These are phyloP conservation scores for Diaporthe sp. DNA, from an alignment of 2,329 filamentous ascomycete species.

Conservation along the genomic window DNA sequence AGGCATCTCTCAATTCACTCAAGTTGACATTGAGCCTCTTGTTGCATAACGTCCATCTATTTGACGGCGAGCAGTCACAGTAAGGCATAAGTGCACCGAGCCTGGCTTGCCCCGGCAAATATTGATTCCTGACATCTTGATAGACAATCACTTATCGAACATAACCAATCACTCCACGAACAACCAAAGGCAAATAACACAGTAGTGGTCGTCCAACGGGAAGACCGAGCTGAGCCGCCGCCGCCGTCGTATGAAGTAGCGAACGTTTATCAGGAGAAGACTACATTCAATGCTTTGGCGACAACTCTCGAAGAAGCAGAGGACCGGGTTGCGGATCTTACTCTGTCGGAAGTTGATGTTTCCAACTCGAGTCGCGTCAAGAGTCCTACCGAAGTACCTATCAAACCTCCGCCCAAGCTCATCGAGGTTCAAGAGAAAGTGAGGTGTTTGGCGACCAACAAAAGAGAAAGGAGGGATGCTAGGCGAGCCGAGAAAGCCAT, in stretches of 20 bases:
- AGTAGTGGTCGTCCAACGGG: not conserved
- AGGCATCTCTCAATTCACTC: not conserved
- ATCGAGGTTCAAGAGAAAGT: slow-evolving; percentile 1
- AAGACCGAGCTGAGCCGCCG: not conserved
- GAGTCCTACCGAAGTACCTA: rapidly evolving
- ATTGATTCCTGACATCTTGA: not conserved
- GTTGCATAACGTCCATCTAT: not conserved
- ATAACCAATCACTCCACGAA: not conserved
- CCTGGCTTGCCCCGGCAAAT: too few species aligned
- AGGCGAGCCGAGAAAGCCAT: not conserved
- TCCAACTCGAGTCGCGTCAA: not conserved
- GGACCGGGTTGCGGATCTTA: not conserved
- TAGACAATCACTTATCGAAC: not conserved
- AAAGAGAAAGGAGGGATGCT: not conserved
- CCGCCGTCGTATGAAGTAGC: not conserved
- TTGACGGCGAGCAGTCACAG: not conserved
- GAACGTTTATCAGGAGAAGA: not conserved
- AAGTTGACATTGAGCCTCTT: slow-evolving; percentile 3
- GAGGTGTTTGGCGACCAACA: not conserved
- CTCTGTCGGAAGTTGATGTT: not conserved
- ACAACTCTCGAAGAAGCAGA: not conserved
- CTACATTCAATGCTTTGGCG: rapidly evolving
- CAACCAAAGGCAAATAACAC: not conserved
- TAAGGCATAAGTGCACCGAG: not conserved
- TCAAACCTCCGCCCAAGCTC: not conserved